phyloP scores from a whole-genome alignment of 2,329 filamentous ascomycete species.

The Fusarium humuli region DNA sequence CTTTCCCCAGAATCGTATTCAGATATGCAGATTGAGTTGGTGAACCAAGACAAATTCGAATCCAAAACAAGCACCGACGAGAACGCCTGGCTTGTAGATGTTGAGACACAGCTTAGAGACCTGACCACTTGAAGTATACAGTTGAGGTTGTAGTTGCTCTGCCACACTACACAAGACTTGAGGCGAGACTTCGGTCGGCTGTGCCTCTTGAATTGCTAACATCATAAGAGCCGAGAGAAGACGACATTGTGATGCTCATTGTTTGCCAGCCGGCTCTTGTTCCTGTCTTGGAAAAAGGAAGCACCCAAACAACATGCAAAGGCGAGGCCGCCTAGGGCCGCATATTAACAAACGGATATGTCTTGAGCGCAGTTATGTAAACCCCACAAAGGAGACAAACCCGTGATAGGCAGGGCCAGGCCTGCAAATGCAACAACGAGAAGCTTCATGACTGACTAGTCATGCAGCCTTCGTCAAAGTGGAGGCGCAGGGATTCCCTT shows the following conservation, averaged over 20 bases:
- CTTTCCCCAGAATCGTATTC: conserved; percentile 35
- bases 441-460: not conserved
- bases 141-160: conserved; percentile 9
- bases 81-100: not conserved
- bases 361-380: conserved; percentile 7
- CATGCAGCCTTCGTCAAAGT: conserved; percentile 6
- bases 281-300: conserved; percentile 24
- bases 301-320: conserved; percentile 1
- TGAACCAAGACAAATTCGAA: conserved; percentile 17
- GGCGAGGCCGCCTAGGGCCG: conserved; percentile 7
- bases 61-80: conserved; percentile 24
- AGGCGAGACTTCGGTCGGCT: conserved; percentile 23
- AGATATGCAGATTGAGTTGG: conserved; percentile 16
- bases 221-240: conserved; percentile 14
- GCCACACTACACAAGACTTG: conserved; percentile 23
- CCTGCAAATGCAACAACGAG: conserved; percentile 30
- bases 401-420: conserved; percentile 34
- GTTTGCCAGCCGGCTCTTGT: conserved; percentile 31
- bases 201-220: conserved; percentile 6
- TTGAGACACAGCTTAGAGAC: conserved; percentile 9
- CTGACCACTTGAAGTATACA: conserved; percentile 11
- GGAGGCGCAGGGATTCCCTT: conserved; percentile 15
- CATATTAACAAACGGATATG: conserved; percentile 28
- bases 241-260: not conserved
- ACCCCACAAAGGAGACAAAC: conserved; percentile 27